Percentiles rank a stretch among this genome's conserved stretches.
Evolutionary conservation across 2,329 filamentous ascomycete species (phyloP).

Genomic region (Talaromyces sp.): DNA sequence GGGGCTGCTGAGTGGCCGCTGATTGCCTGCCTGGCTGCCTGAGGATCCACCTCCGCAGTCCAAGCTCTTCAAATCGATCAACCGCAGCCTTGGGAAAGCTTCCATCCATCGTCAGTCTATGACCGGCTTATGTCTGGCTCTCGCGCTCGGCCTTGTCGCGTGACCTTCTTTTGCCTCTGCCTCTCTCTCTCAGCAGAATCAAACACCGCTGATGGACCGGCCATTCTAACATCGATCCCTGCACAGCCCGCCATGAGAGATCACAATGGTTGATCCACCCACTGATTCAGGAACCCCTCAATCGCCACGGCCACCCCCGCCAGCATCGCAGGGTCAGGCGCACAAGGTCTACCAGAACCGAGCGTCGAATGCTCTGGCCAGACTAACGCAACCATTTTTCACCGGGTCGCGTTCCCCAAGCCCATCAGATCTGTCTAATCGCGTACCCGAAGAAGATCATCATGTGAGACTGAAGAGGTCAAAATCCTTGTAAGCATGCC

Average conservation of each 20-base stretch:
- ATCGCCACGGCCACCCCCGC: constrained; percentile 12
- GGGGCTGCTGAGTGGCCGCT: neutral
- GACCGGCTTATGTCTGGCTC: neutral
- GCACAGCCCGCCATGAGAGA: constrained; percentile 17
- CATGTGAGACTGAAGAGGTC: constrained; percentile 32
- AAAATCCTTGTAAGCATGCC: constrained; percentile 35
- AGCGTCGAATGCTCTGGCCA: constrained; percentile 45
- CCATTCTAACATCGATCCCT: neutral
- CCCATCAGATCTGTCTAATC: constrained; percentile 35
- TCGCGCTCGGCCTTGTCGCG: neutral
- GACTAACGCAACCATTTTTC: constrained; percentile 52
- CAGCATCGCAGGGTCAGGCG: constrained; percentile 22
- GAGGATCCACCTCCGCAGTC: constrained; percentile 2
- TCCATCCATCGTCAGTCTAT: neutral
- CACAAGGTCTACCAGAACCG: constrained; percentile 35
- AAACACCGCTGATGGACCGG: neutral
- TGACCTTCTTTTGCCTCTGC: neutral
- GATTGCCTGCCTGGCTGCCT: neutral
- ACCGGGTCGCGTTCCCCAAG: constrained; percentile 52
- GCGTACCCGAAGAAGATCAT: constrained; percentile 9
- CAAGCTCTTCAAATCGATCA: constrained; percentile 1
- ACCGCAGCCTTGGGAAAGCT: neutral
- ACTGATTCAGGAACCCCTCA: constrained; percentile 23
- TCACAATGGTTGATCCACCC: constrained; percentile 29
- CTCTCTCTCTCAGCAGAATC: neutral